Evolutionary conservation across 1,139 yeast genomes (phyloP), one percentile per base, ranked within the genome.

Genomic region (Saccharomyces pastorianus): DNA sequence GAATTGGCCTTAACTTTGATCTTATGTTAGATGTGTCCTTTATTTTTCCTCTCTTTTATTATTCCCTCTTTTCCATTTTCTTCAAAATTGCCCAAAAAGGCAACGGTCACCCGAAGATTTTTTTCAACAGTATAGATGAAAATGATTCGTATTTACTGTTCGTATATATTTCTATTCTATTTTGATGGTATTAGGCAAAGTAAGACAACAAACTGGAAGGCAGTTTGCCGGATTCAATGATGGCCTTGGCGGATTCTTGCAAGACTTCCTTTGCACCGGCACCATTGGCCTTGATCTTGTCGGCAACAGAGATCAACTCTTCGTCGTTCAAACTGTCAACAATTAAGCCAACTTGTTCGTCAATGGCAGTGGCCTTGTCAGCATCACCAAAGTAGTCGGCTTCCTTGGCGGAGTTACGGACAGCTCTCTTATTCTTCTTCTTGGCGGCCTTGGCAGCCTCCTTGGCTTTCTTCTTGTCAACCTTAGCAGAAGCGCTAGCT

Each of bases 371-470:
- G 53, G 91, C 78, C 58, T 81, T 81, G 59, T 74, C 80, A 55
- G 83, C 84, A 61, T 84, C 89, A 61, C 95, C 93, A 65, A 90
- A 89, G 81, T 88, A 90, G 59, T 80, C 88, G 65, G 78, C 82
- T 46, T 88, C 97, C 79, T 91, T 90, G 64, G 83, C 88, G 55
- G 91, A 78, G 65, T 76, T 75, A 81, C 98, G 89, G 62, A 93
- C 75, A 55, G 88, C 76, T 81, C 97, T 88, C 90, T 88, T 93
- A 79, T 87, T 89, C 88, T 91, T 93, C 95, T 88, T 93, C 81
- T 88, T 89, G 50, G 98, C 96, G 63, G 83, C 84, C 80, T 90
- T 91, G 56, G 96, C 96, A 67, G 96, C 96, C 78, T 93, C 98
- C 79, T 91, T 95, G 61, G 91, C 84, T 79, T 93, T 93, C 81